Base-by-base conservation (phyloP, 768 basidiomycete genomes). In the Gloeopeniophorella convolvens region DNA sequence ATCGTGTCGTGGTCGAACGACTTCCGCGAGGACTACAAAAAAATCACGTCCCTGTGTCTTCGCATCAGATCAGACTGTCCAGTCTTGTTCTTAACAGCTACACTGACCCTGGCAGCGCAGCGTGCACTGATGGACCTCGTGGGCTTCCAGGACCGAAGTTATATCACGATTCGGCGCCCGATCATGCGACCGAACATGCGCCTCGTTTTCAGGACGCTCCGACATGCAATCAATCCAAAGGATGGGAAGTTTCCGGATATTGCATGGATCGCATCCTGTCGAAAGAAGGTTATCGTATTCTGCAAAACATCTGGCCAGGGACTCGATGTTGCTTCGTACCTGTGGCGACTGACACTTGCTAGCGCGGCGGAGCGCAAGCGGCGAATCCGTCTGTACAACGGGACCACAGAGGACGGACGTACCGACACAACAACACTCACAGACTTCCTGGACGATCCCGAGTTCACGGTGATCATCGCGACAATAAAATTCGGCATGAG, bases 401-500 rank as follows among this genome's bases (percentile, higher is more conserved):
- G 37, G 18, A 31, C 48, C 37, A 33, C 23, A 13, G 32, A 15
- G 3, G 33, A n/a, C 20, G 34, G 15, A n/a, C n/a, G n/a, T 13
- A 30, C 13, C 4, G 37, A 54, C 20, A 23, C 7, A n/a, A 10
- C 30, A 2, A 48, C 45, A 5, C 9, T 55, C 4, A 12, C 39
- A 12, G 26, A 37, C 21, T 55, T 50, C 31, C 8, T 24, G 5
- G 42, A 45, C 9, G 30, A 54, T 42, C 41, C 47, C 1, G 28
- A 39, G 20, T 45, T 48, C 1, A 35, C 27, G 4, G 18, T 36
- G 3, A 45, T 55, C 23, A 26, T 55, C 18, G 54, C 54, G 3
- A 50, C 48, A 18, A 41, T 50, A 16, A 37, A 32, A 23, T 50
- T 50, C 42, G 42, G 54, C 1, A 45, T 50, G 42, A 43, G 48